Evolutionary conservation across 2,329 filamentous ascomycete genomes (phyloP).

Genomic region (Nakataea oryzae): DNA sequence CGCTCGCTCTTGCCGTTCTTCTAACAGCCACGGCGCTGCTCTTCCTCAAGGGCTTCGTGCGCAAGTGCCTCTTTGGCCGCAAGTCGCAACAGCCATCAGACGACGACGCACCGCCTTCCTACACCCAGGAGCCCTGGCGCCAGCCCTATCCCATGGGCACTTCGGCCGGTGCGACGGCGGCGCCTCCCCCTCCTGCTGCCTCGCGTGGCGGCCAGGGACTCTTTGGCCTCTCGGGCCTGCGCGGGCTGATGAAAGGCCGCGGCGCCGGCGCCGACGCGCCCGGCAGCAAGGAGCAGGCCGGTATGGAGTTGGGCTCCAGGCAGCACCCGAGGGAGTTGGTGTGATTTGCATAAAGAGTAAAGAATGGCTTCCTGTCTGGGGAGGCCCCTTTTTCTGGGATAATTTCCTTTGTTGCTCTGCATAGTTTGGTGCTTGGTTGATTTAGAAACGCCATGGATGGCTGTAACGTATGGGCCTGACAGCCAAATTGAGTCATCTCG

Average conservation of each 20-base stretch:
- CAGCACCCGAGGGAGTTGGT: conserved; percentile 2
- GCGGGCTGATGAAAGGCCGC: background rate
- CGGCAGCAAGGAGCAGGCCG: background rate
- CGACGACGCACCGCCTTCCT: conserved; percentile 2
- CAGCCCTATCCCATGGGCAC: background rate
- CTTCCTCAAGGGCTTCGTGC: conserved; percentile 22
- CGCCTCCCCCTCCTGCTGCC: background rate
- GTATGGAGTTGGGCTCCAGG: background rate
- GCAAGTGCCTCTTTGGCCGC: conserved; percentile 11
- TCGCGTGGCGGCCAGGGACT: background rate
- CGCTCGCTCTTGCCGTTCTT: conserved; percentile 32
- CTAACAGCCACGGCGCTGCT: conserved; percentile 26
- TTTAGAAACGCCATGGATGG: background rate
- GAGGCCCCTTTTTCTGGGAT: background rate
- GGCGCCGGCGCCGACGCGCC: background rate
- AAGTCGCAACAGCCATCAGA: conserved; percentile 5
- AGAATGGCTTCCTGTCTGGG: too few relatives aligned
- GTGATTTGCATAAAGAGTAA: background rate
- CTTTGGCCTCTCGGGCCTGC: conserved; percentile 1
- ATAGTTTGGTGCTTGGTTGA: background rate
- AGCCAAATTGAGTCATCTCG: too few relatives aligned
- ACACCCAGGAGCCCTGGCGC: conserved; percentile 10
- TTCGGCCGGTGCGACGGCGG: background rate
- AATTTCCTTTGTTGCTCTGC: background rate
- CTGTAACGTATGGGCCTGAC: too few relatives aligned